These are phyloP conservation scores for Xanthoconium stramineum DNA, from an alignment of 768 basidiomycete genomes.

Conservation along the genomic window DNA sequence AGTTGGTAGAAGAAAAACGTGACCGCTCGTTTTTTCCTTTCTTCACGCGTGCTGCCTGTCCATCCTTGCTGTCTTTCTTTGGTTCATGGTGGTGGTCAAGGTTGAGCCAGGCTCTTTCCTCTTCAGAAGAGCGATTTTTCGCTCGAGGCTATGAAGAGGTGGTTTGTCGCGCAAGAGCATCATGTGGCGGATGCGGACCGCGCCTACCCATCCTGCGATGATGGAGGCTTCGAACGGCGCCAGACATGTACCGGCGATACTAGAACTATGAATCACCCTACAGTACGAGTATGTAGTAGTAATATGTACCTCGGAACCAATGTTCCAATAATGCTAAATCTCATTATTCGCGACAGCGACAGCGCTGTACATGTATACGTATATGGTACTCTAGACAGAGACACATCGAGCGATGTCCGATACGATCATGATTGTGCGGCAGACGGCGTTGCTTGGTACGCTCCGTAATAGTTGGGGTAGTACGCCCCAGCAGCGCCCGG, in stretches of 20 bases:
- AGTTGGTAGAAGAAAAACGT: neutral
- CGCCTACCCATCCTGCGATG: neutral
- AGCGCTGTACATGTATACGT: conserved; percentile 7
- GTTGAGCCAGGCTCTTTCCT: conserved; percentile 23
- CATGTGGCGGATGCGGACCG: conserved; percentile 6
- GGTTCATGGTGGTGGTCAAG: conserved; percentile 9
- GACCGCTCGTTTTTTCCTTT: neutral
- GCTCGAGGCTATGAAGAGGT: conserved; percentile 29
- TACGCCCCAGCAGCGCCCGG: conserved; percentile 21
- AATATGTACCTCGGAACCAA: neutral
- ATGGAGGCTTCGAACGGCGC: conserved; percentile 11
- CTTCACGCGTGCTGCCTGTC: conserved; percentile 17
- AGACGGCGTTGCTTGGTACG: conserved; percentile 32
- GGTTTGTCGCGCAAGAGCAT: conserved; percentile 28
- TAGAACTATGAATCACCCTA: too few species aligned
- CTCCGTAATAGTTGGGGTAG: conserved; percentile 31
- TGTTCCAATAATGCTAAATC: neutral
- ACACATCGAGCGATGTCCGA: neutral
- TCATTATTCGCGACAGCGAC: conserved; percentile 20
- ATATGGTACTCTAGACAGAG: conserved; percentile 21
- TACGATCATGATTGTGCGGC: conserved; percentile 27
- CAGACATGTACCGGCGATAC: conserved; percentile 10
- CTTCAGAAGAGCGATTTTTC: conserved; percentile 18
- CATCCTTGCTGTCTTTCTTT: conserved; percentile 12
- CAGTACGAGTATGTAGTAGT: neutral